Evolutionary conservation across 306 rosid genomes (phyloP).

Genomic region (Elaeagnus macrophylla): DNA sequence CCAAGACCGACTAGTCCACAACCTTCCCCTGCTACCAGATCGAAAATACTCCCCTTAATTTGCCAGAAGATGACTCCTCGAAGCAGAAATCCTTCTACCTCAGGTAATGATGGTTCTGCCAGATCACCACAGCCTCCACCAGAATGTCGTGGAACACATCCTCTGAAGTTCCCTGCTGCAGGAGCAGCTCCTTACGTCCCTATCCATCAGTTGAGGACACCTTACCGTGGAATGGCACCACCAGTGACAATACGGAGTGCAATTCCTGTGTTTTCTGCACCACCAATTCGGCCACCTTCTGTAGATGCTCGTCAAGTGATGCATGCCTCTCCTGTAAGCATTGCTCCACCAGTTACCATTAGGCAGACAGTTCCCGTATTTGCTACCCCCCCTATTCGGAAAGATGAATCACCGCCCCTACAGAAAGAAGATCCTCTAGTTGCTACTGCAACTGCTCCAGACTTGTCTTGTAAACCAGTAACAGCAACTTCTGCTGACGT

Average conservation of each 20-base stretch:
- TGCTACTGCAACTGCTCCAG: background rate
- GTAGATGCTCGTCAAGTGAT: slow-evolving; percentile 36
- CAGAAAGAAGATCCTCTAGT: slow-evolving; percentile 28
- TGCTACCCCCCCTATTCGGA: slow-evolving; percentile 62
- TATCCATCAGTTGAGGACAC: slow-evolving; percentile 58
- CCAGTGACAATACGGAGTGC: slow-evolving; percentile 80
- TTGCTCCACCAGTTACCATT: slow-evolving; percentile 69
- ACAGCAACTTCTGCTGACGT: slow-evolving; percentile 12
- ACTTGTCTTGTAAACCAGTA: background rate
- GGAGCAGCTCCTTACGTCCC: slow-evolving; percentile 89
- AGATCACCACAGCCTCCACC: slow-evolving; percentile 22
- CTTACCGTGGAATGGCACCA: slow-evolving; percentile 83
- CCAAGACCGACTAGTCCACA: slow-evolving; percentile 88
- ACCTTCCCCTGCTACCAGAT: slow-evolving; percentile 53
- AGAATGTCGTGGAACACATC: slow-evolving; percentile 47
- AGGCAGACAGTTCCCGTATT: slow-evolving; percentile 69
- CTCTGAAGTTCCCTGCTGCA: slow-evolving; percentile 61
- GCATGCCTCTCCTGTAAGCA: slow-evolving; percentile 39
- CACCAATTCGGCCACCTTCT: slow-evolving; percentile 60
- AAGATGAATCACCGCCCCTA: slow-evolving; percentile 33
- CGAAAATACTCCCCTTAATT: slow-evolving; percentile 86
- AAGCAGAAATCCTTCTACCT: slow-evolving; percentile 32
- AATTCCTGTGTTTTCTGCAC: slow-evolving; percentile 85
- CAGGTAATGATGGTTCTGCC: slow-evolving; percentile 32
- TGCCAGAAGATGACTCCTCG: slow-evolving; percentile 54